Conservation (phyloP, 2,329 filamentous ascomycete genomes). For the Aspergillus terreus region DNA sequence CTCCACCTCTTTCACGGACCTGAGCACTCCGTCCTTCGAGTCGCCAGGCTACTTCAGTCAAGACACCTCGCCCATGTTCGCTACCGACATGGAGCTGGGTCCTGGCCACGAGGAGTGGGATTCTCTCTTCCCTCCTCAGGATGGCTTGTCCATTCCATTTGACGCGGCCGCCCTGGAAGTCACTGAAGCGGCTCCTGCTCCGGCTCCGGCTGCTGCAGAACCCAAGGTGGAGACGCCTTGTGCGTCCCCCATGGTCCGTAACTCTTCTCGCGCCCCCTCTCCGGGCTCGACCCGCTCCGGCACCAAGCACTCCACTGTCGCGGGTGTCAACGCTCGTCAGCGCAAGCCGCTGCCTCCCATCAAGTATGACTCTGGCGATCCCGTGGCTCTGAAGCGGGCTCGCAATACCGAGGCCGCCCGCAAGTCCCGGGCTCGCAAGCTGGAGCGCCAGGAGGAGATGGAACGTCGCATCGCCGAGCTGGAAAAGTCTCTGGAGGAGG, state of each 20-base stretch:
- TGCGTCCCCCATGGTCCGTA: conserved; percentile 27
- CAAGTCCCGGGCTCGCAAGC: conserved; percentile 86
- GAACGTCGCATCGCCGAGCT: conserved; percentile 70
- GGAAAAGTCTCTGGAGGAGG: conserved; percentile 44
- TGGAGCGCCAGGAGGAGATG: conserved; percentile 68
- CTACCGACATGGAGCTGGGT: conserved; percentile 53
- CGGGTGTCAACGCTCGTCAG: conserved; percentile 69
- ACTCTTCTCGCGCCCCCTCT: conserved; percentile 38
- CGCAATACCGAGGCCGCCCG: conserved; percentile 91
- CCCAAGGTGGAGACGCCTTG: conserved; percentile 14
- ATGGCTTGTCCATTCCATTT: conserved; percentile 23
- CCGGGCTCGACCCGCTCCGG: conserved; percentile 43
- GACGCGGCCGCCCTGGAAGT: conserved; percentile 34
- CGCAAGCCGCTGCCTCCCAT: conserved; percentile 80
- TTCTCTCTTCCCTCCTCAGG: conserved; percentile 51
- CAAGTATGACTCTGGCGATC: conserved; percentile 69
- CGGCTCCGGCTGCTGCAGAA: conserved; percentile 1
- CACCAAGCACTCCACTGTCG: conserved; percentile 63
- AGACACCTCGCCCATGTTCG: conserved; percentile 76
- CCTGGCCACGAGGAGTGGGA: conserved; percentile 61
- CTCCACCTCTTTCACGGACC: conserved; percentile 73
- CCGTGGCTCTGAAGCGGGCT: conserved; percentile 83
- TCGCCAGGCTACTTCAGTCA: conserved; percentile 69
- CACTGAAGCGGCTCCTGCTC: conserved; percentile 11
- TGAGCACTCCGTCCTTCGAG: conserved; percentile 78